Conservation (phyloP, 306 rosid genomes). For the Ormosia semicastrata region DNA sequence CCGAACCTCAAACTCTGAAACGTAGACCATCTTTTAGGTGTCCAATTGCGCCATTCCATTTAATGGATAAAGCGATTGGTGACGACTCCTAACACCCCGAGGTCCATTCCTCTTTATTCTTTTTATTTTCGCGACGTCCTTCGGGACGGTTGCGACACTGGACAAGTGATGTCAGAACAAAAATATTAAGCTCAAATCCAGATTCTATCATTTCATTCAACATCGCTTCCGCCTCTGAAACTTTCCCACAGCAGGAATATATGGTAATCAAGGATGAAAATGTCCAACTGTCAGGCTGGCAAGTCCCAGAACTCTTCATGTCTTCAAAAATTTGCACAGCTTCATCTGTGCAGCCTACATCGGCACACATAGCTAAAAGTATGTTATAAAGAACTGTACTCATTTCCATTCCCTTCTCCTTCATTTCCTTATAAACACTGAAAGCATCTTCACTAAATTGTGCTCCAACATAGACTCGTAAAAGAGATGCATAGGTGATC, state of each 20-base stretch:
- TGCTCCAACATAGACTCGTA: slow-evolving; percentile 68
- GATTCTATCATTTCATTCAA: slow-evolving; percentile 75
- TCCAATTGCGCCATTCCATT: no score
- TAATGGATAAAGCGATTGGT: no score
- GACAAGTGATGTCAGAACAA: slow-evolving; percentile 76
- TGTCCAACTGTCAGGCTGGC: slow-evolving; percentile 76
- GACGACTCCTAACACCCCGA: no score
- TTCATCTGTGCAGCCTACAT: slow-evolving; percentile 60
- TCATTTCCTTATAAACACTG: slow-evolving; percentile 73
- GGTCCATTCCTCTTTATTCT: no score
- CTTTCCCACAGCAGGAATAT: slow-evolving; percentile 69
- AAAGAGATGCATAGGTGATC: slow-evolving; percentile 67
- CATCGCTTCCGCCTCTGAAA: slow-evolving; percentile 60
- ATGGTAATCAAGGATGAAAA: slow-evolving; percentile 78
- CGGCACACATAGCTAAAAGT: slow-evolving; percentile 81
- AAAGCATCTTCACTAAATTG: slow-evolving; percentile 69
- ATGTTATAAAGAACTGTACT: slow-evolving; percentile 62
- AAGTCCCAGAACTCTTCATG: slow-evolving; percentile 61
- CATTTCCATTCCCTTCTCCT: slow-evolving; percentile 59
- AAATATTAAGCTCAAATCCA: slow-evolving; percentile 70
- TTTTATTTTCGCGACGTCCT: no score
- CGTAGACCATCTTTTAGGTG: no score
- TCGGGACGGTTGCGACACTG: no score
- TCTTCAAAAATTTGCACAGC: slow-evolving; percentile 67
- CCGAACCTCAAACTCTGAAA: no score